phyloP scores from a whole-genome alignment of 1,284 basidiomycete genomes.

The Irpex sp. region DNA sequence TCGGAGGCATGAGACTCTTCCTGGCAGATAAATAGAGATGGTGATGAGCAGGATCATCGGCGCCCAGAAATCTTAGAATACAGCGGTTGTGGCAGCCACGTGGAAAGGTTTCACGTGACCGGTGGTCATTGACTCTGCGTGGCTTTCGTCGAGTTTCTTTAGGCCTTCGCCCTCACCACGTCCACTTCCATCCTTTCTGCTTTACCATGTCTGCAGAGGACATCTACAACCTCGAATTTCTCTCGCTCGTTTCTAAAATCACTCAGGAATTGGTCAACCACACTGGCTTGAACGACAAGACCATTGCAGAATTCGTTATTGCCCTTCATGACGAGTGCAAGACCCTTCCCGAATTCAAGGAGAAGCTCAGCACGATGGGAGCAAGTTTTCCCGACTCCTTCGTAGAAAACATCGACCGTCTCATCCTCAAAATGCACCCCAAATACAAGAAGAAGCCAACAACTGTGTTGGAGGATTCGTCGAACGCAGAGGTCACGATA shows the following conservation, averaged over 20 bases:
- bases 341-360: conserved; percentile 75
- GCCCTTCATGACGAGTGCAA: conserved; percentile 83
- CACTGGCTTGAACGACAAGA: conserved; percentile 81
- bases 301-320: conserved; percentile 93
- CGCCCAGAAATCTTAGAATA: too few relatives aligned
- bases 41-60: too few relatives aligned
- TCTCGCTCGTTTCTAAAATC: conserved; percentile 85
- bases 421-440: conserved; percentile 92
- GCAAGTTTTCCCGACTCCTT: conserved; percentile 89
- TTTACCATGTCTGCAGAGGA: conserved; percentile 62
- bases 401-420: conserved; percentile 87
- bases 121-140: neutral
- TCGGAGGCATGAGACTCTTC: conserved; percentile 54
- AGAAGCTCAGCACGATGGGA: conserved; percentile 74
- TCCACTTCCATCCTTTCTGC: conserved; percentile 3
- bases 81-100: neutral
- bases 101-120: neutral
- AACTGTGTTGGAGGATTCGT: conserved; percentile 33
- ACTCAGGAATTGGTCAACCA: conserved; percentile 90
- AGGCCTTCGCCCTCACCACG: neutral
- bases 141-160: neutral
- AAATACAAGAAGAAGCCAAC: conserved; percentile 81
- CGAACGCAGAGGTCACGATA: conserved; percentile 29
- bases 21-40: neutral
- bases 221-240: conserved; percentile 84